Base-by-base conservation (phyloP, 371 early-diverging fungal species). In the Actinomucor elegans region DNA sequence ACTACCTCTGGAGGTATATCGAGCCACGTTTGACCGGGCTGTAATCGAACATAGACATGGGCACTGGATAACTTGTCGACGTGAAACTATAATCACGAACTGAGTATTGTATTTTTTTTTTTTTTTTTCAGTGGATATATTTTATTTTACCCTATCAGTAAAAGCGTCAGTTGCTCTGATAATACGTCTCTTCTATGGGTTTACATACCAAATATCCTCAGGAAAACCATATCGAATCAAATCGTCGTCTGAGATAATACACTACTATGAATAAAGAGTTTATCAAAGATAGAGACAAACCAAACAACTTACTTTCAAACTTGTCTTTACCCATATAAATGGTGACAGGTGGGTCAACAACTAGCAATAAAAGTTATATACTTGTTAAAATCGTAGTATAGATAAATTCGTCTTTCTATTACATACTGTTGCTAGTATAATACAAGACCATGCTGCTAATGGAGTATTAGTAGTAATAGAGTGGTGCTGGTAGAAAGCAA, bases 271-370 rank as follows among this genome's bases (percentile, higher is more conserved):
- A 21, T 14, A 5, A 7, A 21, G 9, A 3, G 10, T 38, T 38
- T 7, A 26, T 32, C 23, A 45, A 12, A 37, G 21, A 51, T 45
- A 8, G 28, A 36, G 29, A 29, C 5, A 31, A 21, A 26, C 5
- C 31, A 17, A 21, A 34, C 36, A 14, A 12, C 74, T 67, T 77
- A 88, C 88, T 98, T 73, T 98, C 98, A 70, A 78, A 92, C 76
- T 96, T 97, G 80, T 98, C 97, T 69, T 89, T 93, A 54, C 98
- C 98, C 95, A 98, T 94, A 69, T 94, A 98, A 41, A 98, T 87
- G 38, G 75, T 69, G 31, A 88, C 90, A 4, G 93, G 85, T 20
- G 96, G 94, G 42, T 81, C 75, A 15, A 84, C 87, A 37, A 77
- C 88, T 51, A 28, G 21, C n/a, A n/a, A n/a, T n/a, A n/a, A n/a